A percentile compares a stretch with the other conserved stretches of the same genome.
phyloP scores from a whole-genome alignment of 768 basidiomycete genomes.

The Auriscalpium orientale region DNA sequence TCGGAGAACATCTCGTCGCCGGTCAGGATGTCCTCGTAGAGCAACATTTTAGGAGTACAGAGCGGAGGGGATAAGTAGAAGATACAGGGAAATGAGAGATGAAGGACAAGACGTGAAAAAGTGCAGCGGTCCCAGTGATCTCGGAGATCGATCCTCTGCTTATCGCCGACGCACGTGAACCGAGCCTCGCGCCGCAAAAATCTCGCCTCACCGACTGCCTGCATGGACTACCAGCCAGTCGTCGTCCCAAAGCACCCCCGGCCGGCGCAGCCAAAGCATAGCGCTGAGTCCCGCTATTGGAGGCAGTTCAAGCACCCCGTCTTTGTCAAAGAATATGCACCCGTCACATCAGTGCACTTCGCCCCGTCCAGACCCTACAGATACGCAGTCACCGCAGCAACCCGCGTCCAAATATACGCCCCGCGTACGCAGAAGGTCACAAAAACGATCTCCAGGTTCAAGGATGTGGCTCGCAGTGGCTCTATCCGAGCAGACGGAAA shows the following conservation, averaged over 20 bases:
- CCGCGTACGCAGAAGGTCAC: slow-evolving; percentile 94
- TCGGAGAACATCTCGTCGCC: slow-evolving; percentile 92
- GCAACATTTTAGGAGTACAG: slow-evolving; percentile 46
- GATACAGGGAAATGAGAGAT: slow-evolving; percentile 6
- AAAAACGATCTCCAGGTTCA: slow-evolving; percentile 95
- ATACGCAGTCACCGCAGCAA: slow-evolving; percentile 93
- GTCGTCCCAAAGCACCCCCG: slow-evolving; percentile 53
- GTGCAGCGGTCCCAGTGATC: slow-evolving; percentile 13
- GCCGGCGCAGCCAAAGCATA: slow-evolving; percentile 51
- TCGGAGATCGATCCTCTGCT: slow-evolving; percentile 18
- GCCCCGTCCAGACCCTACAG: slow-evolving; percentile 80
- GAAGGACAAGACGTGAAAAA: slow-evolving; percentile 7
- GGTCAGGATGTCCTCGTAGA: slow-evolving; percentile 66
- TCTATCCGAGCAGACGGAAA: slow-evolving; percentile 90
- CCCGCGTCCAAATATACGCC: slow-evolving; percentile 91
- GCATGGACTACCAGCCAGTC: slow-evolving; percentile 80
- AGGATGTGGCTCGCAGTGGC: slow-evolving; percentile 88
- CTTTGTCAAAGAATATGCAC: slow-evolving; percentile 95
- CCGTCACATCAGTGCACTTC: slow-evolving; percentile 92
- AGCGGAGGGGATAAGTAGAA: slow-evolving; percentile 13
- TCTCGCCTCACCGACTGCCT: slow-evolving; percentile 3
- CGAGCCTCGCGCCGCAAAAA: slow-evolving; percentile 1
- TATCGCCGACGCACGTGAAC: slow-evolving; percentile 21
- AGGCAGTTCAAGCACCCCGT: slow-evolving; percentile 83
- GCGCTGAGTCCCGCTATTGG: slow-evolving; percentile 77